A percentile compares a stretch with the other conserved stretches of the same genome.
Conservation (phyloP, 768 basidiomycete species). For the Cytidiella melzeri region DNA sequence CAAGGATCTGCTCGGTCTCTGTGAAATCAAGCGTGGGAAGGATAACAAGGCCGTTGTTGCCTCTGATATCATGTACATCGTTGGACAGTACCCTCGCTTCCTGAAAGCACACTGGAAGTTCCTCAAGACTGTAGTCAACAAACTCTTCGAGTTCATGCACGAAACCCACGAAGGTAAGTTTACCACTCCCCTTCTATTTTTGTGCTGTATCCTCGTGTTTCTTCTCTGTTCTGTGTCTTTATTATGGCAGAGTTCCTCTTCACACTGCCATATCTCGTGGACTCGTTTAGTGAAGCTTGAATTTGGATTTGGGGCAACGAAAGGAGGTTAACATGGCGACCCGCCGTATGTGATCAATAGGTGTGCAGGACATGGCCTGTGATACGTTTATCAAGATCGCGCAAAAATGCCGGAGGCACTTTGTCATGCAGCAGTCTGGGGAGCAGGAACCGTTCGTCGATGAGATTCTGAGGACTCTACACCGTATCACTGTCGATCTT, state of each 20-base stretch:
- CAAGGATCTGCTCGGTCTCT: constrained; percentile 95
- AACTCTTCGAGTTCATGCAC: constrained; percentile 99
- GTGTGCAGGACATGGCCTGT: constrained; percentile 99
- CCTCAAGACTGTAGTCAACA: constrained; percentile 99
- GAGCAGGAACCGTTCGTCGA: constrained; percentile 98
- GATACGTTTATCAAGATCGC: constrained; percentile 99
- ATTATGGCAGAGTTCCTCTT: neutral
- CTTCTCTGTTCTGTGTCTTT: neutral
- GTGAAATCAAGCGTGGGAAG: constrained; percentile 98
- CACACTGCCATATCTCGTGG: neutral
- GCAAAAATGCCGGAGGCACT: constrained; percentile 96
- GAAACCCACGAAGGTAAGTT: constrained; percentile 91
- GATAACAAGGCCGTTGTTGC: constrained; percentile 99
- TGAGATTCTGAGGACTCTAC: constrained; percentile 87
- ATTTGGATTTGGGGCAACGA: constrained; percentile 3
- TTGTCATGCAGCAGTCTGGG: constrained; percentile 97
- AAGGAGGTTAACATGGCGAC: constrained; percentile 10
- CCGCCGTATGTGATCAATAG: constrained; percentile 30
- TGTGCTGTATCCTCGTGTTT: constrained; percentile 8
- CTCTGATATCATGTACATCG: constrained; percentile 97
- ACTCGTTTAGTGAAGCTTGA: neutral
- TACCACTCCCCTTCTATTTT: constrained; percentile 1
- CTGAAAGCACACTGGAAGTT: constrained; percentile 99
- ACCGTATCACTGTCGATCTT: constrained; percentile 91
- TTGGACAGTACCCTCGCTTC: constrained; percentile 98